A percentile compares a stretch with the other conserved stretches of the same genome.
These are phyloP conservation scores for Coniella vitis DNA, from an alignment of 2,329 filamentous ascomycete species.

Conservation along the genomic window DNA sequence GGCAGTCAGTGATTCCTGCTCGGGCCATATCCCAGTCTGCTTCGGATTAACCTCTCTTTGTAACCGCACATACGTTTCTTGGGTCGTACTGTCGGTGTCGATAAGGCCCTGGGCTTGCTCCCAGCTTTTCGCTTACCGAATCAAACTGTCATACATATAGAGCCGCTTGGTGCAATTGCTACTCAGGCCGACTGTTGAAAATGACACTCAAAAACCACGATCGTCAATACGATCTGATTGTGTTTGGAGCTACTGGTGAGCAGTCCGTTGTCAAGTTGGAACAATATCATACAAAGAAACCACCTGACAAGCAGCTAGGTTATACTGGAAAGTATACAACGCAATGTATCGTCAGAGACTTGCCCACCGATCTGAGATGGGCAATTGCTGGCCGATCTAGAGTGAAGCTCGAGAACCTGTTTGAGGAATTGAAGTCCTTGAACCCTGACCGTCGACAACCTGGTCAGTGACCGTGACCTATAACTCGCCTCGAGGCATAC, in stretches of 20 bases:
- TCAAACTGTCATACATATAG: too few relatives aligned
- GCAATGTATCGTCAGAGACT: conserved; percentile 63
- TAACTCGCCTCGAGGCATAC: not conserved
- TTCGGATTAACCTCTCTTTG: too few relatives aligned
- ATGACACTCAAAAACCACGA: conserved; percentile 45
- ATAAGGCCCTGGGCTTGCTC: too few relatives aligned
- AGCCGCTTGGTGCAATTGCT: not conserved
- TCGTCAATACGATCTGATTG: conserved; percentile 50
- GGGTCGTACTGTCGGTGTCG: too few relatives aligned
- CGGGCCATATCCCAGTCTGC: too few relatives aligned
- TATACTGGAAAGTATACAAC: conserved; percentile 77
- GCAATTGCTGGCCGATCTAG: conserved; percentile 78
- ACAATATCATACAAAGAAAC: not conserved
- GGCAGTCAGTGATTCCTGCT: too few relatives aligned
- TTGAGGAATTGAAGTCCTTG: conserved; percentile 56
- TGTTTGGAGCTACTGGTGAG: conserved; percentile 51
- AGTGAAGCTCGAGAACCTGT: conserved; percentile 64
- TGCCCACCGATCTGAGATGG: conserved; percentile 78
- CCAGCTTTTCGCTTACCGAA: too few relatives aligned
- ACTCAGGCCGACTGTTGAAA: not conserved
- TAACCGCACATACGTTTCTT: too few relatives aligned
- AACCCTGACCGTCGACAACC: conserved; percentile 66
- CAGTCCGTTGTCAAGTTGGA: not conserved
- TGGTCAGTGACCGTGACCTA: conserved; percentile 40
- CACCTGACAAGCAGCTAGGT: conserved; percentile 38